These are phyloP conservation scores for Mycosphaerella sp. DNA, from an alignment of 2,329 filamentous ascomycete genomes.

Conservation along the genomic window DNA sequence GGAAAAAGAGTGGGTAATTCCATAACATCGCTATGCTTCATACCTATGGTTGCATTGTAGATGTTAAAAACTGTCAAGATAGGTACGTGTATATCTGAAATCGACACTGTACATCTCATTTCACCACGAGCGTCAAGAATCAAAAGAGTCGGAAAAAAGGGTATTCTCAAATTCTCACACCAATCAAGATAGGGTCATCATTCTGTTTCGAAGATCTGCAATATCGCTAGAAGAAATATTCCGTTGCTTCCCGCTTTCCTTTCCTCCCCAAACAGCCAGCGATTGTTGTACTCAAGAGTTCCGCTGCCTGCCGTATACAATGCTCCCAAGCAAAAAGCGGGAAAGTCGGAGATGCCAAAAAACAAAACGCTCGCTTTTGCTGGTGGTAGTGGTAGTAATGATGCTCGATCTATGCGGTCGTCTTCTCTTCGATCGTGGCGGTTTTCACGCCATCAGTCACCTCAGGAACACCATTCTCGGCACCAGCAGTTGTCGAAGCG, in stretches of 20 bases:
- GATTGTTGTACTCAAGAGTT: too few relatives aligned
- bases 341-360: not conserved
- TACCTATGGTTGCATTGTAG: too few relatives aligned
- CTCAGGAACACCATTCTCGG: constrained; percentile 53
- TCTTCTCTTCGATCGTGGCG: constrained; percentile 52
- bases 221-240: constrained; percentile 6
- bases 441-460: constrained; percentile 55
- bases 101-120: too few relatives aligned
- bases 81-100: too few relatives aligned
- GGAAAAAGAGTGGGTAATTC: too few relatives aligned
- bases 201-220: constrained; percentile 1
- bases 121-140: too few relatives aligned
- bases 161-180: not conserved
- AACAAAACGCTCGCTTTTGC: constrained; percentile 10
- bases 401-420: constrained; percentile 6
- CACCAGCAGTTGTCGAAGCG: constrained; percentile 45
- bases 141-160: too few relatives aligned
- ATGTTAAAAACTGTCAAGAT: too few relatives aligned
- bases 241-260: not conserved
- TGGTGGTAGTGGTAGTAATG: not conserved
- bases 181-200: constrained; percentile 1
- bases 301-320: too few relatives aligned
- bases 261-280: too few relatives aligned
- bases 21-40: too few relatives aligned
- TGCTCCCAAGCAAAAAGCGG: not conserved